Conservation (phyloP, 176 grass and related monocot species). For the Microstegium vimineum region DNA sequence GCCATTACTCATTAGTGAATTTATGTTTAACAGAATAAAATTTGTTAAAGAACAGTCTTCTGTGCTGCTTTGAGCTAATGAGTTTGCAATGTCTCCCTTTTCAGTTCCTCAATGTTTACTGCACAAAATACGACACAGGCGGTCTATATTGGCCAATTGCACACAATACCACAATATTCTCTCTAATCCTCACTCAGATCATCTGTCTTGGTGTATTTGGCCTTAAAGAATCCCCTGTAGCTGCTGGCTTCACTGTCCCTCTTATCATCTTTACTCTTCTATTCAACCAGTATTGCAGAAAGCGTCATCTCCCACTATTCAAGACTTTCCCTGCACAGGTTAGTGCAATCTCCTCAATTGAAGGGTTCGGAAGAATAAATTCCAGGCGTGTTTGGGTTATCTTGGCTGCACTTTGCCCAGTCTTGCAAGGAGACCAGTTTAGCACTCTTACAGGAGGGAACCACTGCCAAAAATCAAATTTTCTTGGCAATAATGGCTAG, state of each 20-base stretch:
- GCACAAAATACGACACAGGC: conserved; percentile 72
- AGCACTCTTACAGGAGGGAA: too few species aligned
- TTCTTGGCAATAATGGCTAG: too few species aligned
- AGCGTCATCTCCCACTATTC: conserved; percentile 76
- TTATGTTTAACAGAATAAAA: neutral
- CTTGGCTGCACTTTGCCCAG: neutral
- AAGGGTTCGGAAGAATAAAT: neutral
- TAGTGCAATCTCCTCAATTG: neutral
- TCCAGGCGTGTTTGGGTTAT: neutral
- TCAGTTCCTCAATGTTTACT: conserved; percentile 86
- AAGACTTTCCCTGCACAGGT: conserved; percentile 76
- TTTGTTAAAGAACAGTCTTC: neutral
- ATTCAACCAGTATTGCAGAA: conserved; percentile 84
- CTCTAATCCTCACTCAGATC: conserved; percentile 79
- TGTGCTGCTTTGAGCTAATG: conserved; percentile 6
- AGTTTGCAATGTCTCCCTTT: conserved; percentile 3
- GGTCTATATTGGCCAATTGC: conserved; percentile 85
- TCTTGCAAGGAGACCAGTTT: too few species aligned
- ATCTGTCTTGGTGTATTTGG: conserved; percentile 86
- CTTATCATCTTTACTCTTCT: conserved; percentile 78
- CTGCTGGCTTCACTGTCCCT: conserved; percentile 71
- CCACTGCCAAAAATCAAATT: too few species aligned
- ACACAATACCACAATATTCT: conserved; percentile 89
- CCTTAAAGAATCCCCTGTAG: conserved; percentile 75
- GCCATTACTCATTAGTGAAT: conserved; percentile 1